phyloP scores from a whole-genome alignment of 176 grass and related monocot genomes.

The Oryza rufipogon region DNA sequence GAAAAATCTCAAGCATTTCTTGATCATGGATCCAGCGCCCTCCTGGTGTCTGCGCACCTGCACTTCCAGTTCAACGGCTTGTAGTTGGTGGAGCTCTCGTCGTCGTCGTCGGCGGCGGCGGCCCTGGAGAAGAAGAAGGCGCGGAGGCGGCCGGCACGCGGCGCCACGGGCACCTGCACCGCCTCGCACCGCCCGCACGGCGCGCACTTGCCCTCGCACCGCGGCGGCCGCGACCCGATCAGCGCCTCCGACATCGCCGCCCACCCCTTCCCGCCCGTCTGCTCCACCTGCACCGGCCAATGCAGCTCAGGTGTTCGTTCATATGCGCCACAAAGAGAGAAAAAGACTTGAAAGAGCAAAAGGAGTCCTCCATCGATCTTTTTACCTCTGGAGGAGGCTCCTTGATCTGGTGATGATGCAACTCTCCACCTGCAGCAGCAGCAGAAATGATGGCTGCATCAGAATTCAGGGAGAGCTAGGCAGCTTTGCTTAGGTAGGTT shows the following conservation, averaged over 20 bases:
- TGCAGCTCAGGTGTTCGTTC: neutral
- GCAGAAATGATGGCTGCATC: neutral
- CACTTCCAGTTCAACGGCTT: conserved; percentile 91
- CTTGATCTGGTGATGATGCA: conserved; percentile 30
- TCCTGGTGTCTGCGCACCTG: conserved; percentile 55
- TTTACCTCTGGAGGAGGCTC: conserved; percentile 34
- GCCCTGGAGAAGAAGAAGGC: neutral
- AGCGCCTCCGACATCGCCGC: conserved; percentile 29
- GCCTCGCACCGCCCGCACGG: conserved; percentile 67
- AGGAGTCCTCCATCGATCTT: neutral
- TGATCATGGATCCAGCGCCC: conserved; percentile 51
- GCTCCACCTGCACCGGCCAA: neutral
- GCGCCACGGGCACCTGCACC: conserved; percentile 72
- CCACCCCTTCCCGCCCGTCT: neutral
- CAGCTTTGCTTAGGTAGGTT: neutral
- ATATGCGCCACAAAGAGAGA: too few relatives aligned
- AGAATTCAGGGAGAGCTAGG: neutral
- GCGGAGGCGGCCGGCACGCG: conserved; percentile 29
- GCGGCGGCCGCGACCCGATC: conserved; percentile 78
- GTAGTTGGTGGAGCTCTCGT: conserved; percentile 69
- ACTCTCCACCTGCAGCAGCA: conserved; percentile 51
- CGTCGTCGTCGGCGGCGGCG: conserved; percentile 14
- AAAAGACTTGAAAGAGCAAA: neutral
- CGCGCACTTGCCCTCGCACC: conserved; percentile 65
- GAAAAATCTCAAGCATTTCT: neutral